Conservation (phyloP, 2,329 filamentous ascomycete species). For the Penicillium griseofulvum region DNA sequence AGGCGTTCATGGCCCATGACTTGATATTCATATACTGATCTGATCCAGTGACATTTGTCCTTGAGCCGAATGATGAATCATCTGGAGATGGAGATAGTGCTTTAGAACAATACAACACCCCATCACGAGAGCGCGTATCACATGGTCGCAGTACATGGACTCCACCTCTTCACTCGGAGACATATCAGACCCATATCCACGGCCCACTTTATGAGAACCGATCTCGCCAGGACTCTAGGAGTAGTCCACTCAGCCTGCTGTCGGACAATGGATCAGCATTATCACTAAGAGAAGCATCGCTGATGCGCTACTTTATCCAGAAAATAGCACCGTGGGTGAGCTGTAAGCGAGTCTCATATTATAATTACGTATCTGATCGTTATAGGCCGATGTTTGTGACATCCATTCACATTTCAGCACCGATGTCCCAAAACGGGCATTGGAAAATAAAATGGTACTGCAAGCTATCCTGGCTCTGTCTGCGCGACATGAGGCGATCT, state of each 20-base stretch:
- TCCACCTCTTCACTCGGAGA: neutral
- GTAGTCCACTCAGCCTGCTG: conserved; percentile 13
- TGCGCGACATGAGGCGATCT: conserved; percentile 46
- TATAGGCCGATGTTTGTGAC: conserved; percentile 37
- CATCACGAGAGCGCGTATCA: neutral
- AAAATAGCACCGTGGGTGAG: conserved; percentile 36
- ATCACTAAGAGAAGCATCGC: conserved; percentile 32
- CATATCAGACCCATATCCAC: neutral
- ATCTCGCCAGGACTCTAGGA: neutral
- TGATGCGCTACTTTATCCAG: conserved; percentile 36
- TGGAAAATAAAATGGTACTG: conserved; percentile 48
- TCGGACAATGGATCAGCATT: conserved; percentile 14
- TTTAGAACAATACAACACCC: neutral
- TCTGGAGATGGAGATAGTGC: conserved; percentile 1
- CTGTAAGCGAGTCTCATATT: neutral
- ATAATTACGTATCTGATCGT: neutral
- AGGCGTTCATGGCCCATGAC: neutral
- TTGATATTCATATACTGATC: neutral
- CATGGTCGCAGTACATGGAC: neutral
- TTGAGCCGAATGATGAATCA: conserved; percentile 21
- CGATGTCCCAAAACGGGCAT: conserved; percentile 48
- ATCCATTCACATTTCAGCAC: conserved; percentile 42
- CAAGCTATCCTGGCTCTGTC: conserved; percentile 50
- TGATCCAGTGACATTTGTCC: conserved; percentile 28
- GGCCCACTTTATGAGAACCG: neutral